Conservation (phyloP, 208 protist genomes). For the Leishmania turanica region DNA sequence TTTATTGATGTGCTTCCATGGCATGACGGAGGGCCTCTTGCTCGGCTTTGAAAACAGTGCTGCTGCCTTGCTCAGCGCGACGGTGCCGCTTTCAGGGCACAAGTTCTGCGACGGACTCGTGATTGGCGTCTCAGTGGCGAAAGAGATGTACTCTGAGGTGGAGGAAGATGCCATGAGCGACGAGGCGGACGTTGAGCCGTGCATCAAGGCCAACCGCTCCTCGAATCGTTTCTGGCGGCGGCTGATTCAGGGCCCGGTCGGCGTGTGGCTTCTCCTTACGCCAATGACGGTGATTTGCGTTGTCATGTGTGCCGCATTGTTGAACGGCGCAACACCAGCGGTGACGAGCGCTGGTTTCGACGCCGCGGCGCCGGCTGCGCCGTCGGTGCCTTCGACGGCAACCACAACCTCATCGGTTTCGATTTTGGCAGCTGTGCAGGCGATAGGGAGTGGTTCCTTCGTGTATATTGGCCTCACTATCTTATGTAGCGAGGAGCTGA, state of each 20-base stretch:
- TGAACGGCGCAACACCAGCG: background rate
- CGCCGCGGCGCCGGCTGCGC: background rate
- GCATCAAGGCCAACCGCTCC: background rate
- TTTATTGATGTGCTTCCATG: slow-evolving; percentile 77
- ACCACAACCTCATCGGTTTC: slow-evolving; percentile 1
- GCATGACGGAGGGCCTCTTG: slow-evolving; percentile 63
- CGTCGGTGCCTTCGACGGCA: background rate
- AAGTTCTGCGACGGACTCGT: slow-evolving; percentile 76
- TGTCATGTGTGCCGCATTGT: background rate
- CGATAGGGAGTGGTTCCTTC: slow-evolving; percentile 72
- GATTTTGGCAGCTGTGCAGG: slow-evolving; percentile 36
- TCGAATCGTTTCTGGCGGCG: slow-evolving; percentile 22
- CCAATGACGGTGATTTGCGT: slow-evolving; percentile 43
- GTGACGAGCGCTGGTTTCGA: background rate
- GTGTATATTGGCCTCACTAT: slow-evolving; percentile 59
- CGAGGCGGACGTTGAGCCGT: background rate
- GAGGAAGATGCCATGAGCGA: background rate
- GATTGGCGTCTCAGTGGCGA: slow-evolving; percentile 68
- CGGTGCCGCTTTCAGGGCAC: slow-evolving; percentile 63
- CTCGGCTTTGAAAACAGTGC: slow-evolving; percentile 47
- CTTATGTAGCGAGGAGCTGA: slow-evolving; percentile 56
- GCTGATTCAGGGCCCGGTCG: slow-evolving; percentile 27
- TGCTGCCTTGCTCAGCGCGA: slow-evolving; percentile 36
- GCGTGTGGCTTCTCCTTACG: slow-evolving; percentile 51
- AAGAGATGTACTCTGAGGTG: slow-evolving; percentile 28